Conservation (phyloP, 2,329 filamentous ascomycete genomes). For the Fusarium ramigenum region DNA sequence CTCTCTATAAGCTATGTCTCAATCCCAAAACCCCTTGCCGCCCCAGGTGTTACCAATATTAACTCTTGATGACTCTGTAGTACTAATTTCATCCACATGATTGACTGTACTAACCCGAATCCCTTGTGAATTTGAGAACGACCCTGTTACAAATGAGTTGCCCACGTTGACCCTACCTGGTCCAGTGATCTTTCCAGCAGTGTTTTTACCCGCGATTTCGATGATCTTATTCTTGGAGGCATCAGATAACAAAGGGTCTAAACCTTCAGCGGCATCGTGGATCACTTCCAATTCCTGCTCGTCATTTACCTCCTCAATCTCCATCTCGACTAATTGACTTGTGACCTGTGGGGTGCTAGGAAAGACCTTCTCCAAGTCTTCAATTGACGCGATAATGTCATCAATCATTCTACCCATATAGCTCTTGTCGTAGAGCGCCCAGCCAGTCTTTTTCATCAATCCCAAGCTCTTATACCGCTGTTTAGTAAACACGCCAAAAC, state of each 20-base stretch:
- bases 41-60: neutral
- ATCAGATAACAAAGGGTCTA: neutral
- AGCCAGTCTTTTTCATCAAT: constrained; percentile 1
- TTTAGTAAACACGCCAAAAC: neutral
- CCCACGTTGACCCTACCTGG: neutral
- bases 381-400: constrained; percentile 34
- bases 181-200: neutral
- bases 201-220: neutral
- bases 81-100: neutral
- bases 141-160: neutral
- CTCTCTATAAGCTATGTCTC: neutral
- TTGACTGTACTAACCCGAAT: neutral
- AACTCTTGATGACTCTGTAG: neutral
- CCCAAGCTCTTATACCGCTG: neutral
- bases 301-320: neutral
- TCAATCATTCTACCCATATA: constrained; percentile 35
- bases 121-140: neutral
- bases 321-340: neutral
- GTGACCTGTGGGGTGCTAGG: neutral
- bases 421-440: constrained; percentile 14
- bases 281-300: neutral
- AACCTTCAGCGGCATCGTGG: rapidly evolving
- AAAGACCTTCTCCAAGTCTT: constrained; percentile 37
- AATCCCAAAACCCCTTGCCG: neutral
- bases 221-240: rapidly evolving